A percentile compares a stretch with the other conserved stretches of the same genome.
phyloP scores from a whole-genome alignment of 768 basidiomycete species.

The Leccinellum albellum region DNA sequence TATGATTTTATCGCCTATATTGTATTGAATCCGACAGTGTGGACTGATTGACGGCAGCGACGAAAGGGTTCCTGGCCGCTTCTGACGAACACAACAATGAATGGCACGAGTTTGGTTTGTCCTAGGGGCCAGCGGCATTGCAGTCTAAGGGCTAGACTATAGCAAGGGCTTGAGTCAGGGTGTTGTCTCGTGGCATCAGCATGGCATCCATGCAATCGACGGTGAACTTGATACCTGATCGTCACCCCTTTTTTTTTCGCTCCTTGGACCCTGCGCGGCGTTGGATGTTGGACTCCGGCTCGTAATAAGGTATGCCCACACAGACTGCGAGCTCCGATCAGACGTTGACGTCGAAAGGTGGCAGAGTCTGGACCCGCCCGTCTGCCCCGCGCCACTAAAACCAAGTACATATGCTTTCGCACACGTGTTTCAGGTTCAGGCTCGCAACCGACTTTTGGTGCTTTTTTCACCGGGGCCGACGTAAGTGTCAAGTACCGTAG shows the following conservation, averaged over 20 bases:
- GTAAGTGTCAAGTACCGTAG: no score
- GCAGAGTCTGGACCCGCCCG: no score
- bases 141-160: no score
- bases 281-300: slow-evolving; percentile 3
- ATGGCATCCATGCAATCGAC: slow-evolving; percentile 21
- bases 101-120: neutral
- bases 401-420: no score
- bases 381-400: no score
- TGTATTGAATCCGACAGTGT: neutral
- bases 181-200: slow-evolving; percentile 15
- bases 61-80: neutral
- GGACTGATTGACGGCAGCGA: neutral
- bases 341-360: neutral
- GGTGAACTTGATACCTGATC: neutral
- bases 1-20: slow-evolving; percentile 7
- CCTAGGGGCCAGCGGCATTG: neutral
- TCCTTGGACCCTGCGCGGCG: neutral
- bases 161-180: slow-evolving; percentile 9
- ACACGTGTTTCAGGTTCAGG: neutral
- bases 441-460: neutral
- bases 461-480: no score
- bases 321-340: neutral
- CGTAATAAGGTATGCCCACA: no score
- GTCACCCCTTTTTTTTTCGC: neutral
- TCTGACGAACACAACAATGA: neutral